Evolutionary conservation across 768 basidiomycete genomes (phyloP).

Genomic region (Cystofilobasidium ferigula): DNA sequence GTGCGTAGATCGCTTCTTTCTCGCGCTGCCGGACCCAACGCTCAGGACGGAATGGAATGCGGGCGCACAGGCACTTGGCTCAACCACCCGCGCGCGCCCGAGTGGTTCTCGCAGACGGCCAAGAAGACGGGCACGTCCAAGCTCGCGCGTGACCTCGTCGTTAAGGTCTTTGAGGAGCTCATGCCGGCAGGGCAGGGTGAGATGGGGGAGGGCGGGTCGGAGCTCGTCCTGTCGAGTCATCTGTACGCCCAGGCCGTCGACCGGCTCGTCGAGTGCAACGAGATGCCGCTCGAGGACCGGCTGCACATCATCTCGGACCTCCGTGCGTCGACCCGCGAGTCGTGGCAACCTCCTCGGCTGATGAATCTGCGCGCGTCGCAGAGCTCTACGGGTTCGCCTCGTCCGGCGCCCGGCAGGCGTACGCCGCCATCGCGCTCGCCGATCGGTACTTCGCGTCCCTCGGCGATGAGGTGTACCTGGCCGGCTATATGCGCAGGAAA

Average conservation of each 20-base stretch:
- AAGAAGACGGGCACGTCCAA: background rate
- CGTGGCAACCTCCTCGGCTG: background rate
- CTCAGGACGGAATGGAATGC: too few species aligned
- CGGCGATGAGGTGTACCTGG: background rate
- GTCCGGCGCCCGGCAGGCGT: background rate
- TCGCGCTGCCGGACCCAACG: too few species aligned
- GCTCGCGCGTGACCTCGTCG: background rate
- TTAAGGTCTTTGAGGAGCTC: background rate
- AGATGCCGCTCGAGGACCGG: background rate
- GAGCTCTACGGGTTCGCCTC: background rate
- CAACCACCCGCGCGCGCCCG: background rate
- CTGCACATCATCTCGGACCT: background rate
- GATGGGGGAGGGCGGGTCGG: background rate
- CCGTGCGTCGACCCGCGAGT: background rate
- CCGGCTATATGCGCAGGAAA: background rate
- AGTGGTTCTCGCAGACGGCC: background rate
- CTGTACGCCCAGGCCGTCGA: background rate
- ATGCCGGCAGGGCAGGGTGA: background rate
- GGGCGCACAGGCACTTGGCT: background rate
- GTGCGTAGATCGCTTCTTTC: background rate
- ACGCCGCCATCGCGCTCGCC: background rate
- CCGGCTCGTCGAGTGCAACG: background rate
- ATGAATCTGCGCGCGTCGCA: background rate
- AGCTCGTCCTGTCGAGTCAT: background rate
- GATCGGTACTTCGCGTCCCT: background rate